phyloP scores from a whole-genome alignment of 1,284 basidiomycete genomes.

The Pseudozyma pruni region DNA sequence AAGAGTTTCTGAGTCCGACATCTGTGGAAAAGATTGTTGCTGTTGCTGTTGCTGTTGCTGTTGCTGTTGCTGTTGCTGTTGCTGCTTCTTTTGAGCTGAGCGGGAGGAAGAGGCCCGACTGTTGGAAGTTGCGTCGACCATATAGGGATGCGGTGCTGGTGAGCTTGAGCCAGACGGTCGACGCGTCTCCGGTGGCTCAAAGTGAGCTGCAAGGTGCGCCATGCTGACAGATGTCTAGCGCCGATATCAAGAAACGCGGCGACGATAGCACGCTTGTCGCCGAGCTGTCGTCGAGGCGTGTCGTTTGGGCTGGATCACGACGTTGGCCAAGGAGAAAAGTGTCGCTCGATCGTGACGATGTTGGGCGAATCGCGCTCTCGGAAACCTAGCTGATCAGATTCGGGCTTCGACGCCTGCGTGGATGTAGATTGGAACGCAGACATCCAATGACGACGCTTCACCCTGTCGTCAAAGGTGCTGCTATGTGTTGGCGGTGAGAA shows the following conservation, averaged over 20 bases:
- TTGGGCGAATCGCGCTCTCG: too few species aligned
- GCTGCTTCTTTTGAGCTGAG: not conserved
- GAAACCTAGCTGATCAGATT: too few species aligned
- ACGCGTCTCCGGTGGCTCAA: constrained; percentile 32
- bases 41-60: constrained; percentile 13
- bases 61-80: too few species aligned
- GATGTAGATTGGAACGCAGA: constrained; percentile 1
- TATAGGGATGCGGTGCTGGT: constrained; percentile 21
- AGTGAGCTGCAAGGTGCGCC: constrained; percentile 42
- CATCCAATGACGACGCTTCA: constrained; percentile 7
- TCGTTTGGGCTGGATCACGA: too few species aligned
- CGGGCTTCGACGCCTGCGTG: too few species aligned
- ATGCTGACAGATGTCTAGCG: constrained; percentile 8
- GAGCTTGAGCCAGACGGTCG: constrained; percentile 14
- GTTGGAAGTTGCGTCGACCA: constrained; percentile 8
- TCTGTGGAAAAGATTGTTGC: constrained; percentile 24
- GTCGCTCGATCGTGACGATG: too few species aligned
- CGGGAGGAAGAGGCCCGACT: constrained; percentile 16
- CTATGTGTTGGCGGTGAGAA: constrained; percentile 1
- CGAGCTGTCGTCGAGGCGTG: too few species aligned
- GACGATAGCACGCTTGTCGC: too few species aligned
- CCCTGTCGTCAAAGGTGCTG: constrained; percentile 6
- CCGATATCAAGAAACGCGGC: too few species aligned
- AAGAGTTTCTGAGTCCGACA: constrained; percentile 19
- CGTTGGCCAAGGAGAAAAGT: too few species aligned